Conservation (phyloP, 352 stramenopile species). For the Globisporangium mamillatum region DNA sequence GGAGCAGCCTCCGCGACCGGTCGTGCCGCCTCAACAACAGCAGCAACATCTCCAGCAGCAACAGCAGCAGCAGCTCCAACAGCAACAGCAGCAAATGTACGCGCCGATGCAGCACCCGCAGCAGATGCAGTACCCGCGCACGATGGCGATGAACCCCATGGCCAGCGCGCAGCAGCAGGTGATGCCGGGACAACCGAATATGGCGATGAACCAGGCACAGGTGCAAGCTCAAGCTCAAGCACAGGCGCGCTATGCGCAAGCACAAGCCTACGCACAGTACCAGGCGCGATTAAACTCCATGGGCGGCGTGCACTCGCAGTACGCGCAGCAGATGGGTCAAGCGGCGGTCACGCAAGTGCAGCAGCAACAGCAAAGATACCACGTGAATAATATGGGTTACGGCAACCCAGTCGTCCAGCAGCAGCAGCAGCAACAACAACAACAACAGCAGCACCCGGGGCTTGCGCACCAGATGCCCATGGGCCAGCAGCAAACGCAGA, state of each 20-base stretch:
- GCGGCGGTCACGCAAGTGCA: conserved; percentile 27
- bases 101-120: conserved; percentile 26
- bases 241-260: conserved; percentile 33
- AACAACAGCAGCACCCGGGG: conserved; percentile 25
- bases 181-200: conserved; percentile 10
- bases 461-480: conserved; percentile 23
- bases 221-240: conserved; percentile 25
- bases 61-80: conserved; percentile 11
- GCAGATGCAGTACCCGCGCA: conserved; percentile 23
- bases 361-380: conserved; percentile 23
- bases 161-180: conserved; percentile 15
- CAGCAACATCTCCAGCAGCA: conserved; percentile 28
- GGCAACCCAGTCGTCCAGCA: conserved; percentile 16
- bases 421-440: conserved; percentile 21
- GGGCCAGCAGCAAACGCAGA: conserved; percentile 23
- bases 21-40: conserved; percentile 20
- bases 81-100: conserved; percentile 20
- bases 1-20: conserved; percentile 52
- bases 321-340: conserved; percentile 35
- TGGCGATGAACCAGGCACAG: conserved; percentile 31
- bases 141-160: conserved; percentile 31
- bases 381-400: conserved; percentile 37
- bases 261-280: conserved; percentile 54
- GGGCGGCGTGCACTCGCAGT: conserved; percentile 27
- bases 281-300: conserved; percentile 62